These are phyloP conservation scores for Marsdenia floribunda DNA, from an alignment of 257 asterid species.

Conservation along the genomic window DNA sequence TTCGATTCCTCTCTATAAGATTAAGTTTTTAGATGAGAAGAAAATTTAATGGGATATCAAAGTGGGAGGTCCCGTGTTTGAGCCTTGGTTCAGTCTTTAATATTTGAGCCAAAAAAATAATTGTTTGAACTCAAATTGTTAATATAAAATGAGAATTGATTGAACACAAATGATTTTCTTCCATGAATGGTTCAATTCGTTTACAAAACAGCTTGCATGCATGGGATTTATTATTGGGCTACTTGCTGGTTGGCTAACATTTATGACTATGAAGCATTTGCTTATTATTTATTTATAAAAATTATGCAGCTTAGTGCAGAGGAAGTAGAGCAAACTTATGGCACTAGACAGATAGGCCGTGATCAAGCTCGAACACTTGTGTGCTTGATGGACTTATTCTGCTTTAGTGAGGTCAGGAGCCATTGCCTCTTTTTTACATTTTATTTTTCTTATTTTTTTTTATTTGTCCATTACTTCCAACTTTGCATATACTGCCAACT, in stretches of 20 bases:
- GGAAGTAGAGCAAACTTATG: conserved; percentile 75
- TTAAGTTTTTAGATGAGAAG: too few species aligned
- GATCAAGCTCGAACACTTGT: conserved; percentile 84
- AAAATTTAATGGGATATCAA: too few species aligned
- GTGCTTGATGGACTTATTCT: conserved; percentile 94
- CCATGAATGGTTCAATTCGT: too few species aligned
- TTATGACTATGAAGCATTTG: neutral
- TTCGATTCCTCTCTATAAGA: too few species aligned
- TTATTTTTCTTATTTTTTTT: neutral
- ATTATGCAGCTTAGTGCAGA: conserved; percentile 61
- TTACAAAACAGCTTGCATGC: neutral
- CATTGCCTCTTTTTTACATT: neutral
- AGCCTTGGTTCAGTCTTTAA: too few species aligned
- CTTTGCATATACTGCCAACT: neutral
- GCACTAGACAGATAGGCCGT: conserved; percentile 89
- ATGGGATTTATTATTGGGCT: neutral
- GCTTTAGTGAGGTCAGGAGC: conserved; percentile 84
- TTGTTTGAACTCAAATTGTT: too few species aligned
- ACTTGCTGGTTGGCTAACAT: neutral
- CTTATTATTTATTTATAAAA: conserved; percentile 10
- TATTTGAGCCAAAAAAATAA: too few species aligned
- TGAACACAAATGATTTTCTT: too few species aligned
- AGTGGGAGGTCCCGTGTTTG: too few species aligned
- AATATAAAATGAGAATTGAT: too few species aligned
- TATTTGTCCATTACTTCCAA: neutral